Conservation (phyloP, 352 stramenopile genomes). For the Pythium rhizo-oryzae region DNA sequence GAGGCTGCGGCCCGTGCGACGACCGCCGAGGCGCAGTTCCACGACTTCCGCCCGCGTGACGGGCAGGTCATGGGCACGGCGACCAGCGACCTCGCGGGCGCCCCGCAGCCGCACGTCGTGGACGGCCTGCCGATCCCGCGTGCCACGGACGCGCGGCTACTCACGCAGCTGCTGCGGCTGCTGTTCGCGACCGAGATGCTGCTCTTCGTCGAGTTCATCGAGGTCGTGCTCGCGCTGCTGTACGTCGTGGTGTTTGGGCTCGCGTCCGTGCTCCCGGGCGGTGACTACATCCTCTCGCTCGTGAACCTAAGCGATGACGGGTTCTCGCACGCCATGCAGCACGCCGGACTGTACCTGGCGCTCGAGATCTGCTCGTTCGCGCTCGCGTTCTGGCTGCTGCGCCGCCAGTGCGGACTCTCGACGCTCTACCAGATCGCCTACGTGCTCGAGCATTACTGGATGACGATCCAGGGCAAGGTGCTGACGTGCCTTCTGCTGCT, state of each 20-base stretch:
- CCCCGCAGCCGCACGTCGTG: not conserved
- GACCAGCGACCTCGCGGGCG: not conserved
- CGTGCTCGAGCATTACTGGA: constrained; percentile 19
- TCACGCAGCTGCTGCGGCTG: constrained; percentile 13
- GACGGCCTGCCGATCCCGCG: constrained; percentile 13
- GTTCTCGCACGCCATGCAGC: not conserved
- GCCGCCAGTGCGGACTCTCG: constrained; percentile 18
- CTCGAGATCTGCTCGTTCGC: constrained; percentile 17
- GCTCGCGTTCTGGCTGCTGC: constrained; percentile 9
- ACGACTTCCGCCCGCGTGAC: constrained; percentile 13
- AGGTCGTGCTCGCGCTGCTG: constrained; percentile 21
- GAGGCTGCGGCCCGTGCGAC: not conserved
- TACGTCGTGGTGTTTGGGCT: constrained; percentile 13
- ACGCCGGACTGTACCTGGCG: not conserved
- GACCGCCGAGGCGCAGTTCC: too few species aligned
- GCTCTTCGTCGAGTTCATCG: constrained; percentile 34
- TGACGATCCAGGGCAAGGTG: constrained; percentile 25
- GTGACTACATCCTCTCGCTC: not conserved
- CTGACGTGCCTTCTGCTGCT: constrained; percentile 11
- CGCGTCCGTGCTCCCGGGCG: constrained; percentile 1
- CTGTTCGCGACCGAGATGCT: constrained; percentile 26
- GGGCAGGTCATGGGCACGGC: not conserved
- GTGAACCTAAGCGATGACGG: not conserved
- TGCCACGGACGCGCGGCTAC: not conserved
- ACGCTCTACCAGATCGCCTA: constrained; percentile 22